Percentiles rank a stretch among this genome's conserved stretches.
Conservation (phyloP, 2,329 filamentous ascomycete species). For the Colletotrichum endophyticum region DNA sequence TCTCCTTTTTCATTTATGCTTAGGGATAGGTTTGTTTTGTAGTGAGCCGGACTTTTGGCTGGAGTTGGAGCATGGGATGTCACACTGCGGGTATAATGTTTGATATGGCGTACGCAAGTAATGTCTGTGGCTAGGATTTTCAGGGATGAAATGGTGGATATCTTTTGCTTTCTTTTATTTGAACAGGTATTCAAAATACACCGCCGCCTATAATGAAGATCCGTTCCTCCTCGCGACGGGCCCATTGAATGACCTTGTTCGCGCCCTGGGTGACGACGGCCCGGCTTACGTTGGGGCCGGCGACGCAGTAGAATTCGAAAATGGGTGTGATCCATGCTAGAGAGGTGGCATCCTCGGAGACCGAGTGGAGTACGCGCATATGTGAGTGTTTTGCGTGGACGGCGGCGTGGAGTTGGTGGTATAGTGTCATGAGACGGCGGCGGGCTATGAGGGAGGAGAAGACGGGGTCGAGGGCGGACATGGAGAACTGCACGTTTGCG, state of each 20-base stretch:
- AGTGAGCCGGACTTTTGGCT: neutral
- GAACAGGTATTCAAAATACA: slow-evolving; percentile 62
- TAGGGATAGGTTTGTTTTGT: neutral
- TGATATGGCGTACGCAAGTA: neutral
- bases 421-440: slow-evolving; percentile 80
- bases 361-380: slow-evolving; percentile 84
- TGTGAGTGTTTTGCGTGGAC: slow-evolving; percentile 86
- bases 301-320: slow-evolving; percentile 96
- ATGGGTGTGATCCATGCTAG: slow-evolving; percentile 90
- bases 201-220: slow-evolving; percentile 98
- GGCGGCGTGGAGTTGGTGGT: slow-evolving; percentile 82
- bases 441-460: slow-evolving; percentile 65
- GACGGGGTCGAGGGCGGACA: slow-evolving; percentile 78
- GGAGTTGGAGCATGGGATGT: neutral
- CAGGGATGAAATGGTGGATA: neutral
- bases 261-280: slow-evolving; percentile 80
- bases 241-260: slow-evolving; percentile 90
- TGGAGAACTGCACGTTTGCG: slow-evolving; percentile 93
- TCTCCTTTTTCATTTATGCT: too few relatives aligned
- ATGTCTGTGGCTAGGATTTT: neutral
- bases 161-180: neutral
- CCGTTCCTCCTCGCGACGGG: slow-evolving; percentile 87
- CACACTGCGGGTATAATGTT: neutral
- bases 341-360: slow-evolving; percentile 76
- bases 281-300: slow-evolving; percentile 72